Conservation (phyloP, 306 rosid species). For the Clitoria ternatea region DNA sequence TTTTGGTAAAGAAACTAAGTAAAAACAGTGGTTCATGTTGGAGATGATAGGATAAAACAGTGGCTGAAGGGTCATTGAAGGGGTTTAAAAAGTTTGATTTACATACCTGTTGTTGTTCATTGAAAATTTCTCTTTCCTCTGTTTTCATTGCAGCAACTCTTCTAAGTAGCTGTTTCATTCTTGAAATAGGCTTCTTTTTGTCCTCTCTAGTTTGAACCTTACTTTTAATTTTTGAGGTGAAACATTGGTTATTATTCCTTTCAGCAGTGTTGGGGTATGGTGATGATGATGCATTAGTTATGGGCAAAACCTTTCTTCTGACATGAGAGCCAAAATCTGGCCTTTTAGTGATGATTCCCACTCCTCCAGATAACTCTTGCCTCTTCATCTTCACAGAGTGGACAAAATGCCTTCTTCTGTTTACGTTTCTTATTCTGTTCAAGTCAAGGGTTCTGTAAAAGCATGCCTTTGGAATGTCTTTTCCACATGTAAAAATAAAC, state of each 20-base stretch:
- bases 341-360: slow-evolving; percentile 25
- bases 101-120: too few species aligned
- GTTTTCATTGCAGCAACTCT: slow-evolving; percentile 60
- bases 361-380: slow-evolving; percentile 40
- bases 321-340: slow-evolving; percentile 30
- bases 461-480: slow-evolving; percentile 44
- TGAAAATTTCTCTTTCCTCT: slow-evolving; percentile 47
- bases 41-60: too few species aligned
- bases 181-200: slow-evolving; percentile 44
- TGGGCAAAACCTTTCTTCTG: slow-evolving; percentile 55
- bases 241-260: slow-evolving; percentile 14
- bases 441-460: slow-evolving; percentile 36
- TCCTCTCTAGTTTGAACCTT: slow-evolving; percentile 31
- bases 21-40: too few species aligned
- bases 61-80: neutral
- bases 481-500: slow-evolving; percentile 36
- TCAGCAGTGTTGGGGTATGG: slow-evolving; percentile 1
- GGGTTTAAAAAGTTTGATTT: slow-evolving; percentile 32
- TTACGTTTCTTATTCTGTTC: slow-evolving; percentile 24
- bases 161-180: slow-evolving; percentile 69
- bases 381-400: slow-evolving; percentile 49
- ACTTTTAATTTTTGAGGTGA: slow-evolving; percentile 29
- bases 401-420: slow-evolving; percentile 23
- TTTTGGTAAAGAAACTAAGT: too few species aligned
- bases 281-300: slow-evolving; percentile 45